Evolutionary conservation across 83 land plant genomes (phyloP), one percentile per base, ranked within the genome.

Genomic region (Larix sibirica): DNA sequence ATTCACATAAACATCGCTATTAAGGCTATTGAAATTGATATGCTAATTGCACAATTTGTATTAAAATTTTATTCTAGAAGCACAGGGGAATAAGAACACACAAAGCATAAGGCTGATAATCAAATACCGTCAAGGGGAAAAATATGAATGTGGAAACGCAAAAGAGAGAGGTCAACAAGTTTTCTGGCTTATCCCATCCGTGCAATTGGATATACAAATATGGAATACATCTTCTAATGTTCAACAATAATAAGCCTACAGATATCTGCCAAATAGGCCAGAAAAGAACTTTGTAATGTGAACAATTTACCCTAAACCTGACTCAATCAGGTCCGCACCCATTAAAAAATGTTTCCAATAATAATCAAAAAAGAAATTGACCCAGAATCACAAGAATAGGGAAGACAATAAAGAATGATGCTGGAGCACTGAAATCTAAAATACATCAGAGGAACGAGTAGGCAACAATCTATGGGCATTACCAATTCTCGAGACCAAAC

Each of bases 341-440:
- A 21, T 42, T 42, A 73, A 73, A 73, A 73, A 73, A 73, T 73
- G 77, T 73, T 73, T 42, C n/a, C 10, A 73, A 73, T 50, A n/a
- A 24, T 69, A 16, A 24, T 16, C 28, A 36, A 69, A 20, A 73
- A 73, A 73, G n/a, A 50, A 73, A 73, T 73, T 44, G 47, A 42
- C 77, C 77, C 40, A 40, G 56, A 73, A 73, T 73, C 23, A 73
- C 77, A 73, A 73, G 77, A 73, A 73, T 73, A 42, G 77, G 77
- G 77, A 73, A 73, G 77, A 42, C n/a, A 73, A 73, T 73, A 73
- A 73, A 73, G 77, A 73, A 73, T 73, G 42, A 50, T 73, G 77
- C 77, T 73, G 77, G 77, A 21, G 44, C 54, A 73, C 77, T 73
- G 56, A 20, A 73, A 42, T 73, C 77, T 73, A 42, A 73, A 54